These are phyloP conservation scores for Russula olivacea DNA, from an alignment of 768 basidiomycete species.

Conservation along the genomic window DNA sequence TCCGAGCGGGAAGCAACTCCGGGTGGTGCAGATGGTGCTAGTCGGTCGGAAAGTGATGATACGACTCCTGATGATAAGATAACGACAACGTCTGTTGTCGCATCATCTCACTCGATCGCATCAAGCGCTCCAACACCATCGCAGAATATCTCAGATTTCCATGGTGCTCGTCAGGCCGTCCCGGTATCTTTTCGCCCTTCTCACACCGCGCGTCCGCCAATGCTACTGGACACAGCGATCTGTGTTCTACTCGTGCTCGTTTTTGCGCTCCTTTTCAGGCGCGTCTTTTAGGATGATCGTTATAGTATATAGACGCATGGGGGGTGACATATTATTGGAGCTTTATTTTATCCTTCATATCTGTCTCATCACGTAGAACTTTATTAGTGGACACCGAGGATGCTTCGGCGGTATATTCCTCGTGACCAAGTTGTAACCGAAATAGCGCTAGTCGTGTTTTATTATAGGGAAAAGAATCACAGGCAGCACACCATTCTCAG, in stretches of 20 bases:
- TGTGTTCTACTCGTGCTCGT: slow-evolving; percentile 64
- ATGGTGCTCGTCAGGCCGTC: slow-evolving; percentile 1
- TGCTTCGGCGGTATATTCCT: not conserved
- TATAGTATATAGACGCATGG: not conserved
- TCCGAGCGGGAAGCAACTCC: not conserved
- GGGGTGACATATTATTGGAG: not conserved
- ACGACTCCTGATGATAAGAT: not conserved
- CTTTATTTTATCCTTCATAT: slow-evolving; percentile 13
- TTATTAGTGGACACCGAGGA: not conserved
- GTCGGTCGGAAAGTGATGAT: not conserved
- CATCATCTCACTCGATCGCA: not conserved
- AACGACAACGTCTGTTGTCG: not conserved
- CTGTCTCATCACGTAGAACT: not conserved
- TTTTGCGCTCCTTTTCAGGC: slow-evolving; percentile 60
- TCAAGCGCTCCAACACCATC: not conserved
- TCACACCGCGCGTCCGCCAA: slow-evolving; percentile 40
- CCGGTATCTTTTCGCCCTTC: slow-evolving; percentile 1
- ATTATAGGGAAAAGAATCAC: not conserved
- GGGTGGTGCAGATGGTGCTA: not conserved
- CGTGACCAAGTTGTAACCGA: not conserved
- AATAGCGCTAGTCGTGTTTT: not conserved
- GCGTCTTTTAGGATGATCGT: slow-evolving; percentile 37
- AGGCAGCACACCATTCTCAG: not conserved
- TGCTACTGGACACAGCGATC: slow-evolving; percentile 69
- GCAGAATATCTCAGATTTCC: not conserved